A percentile compares a stretch with the other conserved stretches of the same genome.
phyloP scores from a whole-genome alignment of 2,329 filamentous ascomycete genomes.

The Fusarium xyrophilum region DNA sequence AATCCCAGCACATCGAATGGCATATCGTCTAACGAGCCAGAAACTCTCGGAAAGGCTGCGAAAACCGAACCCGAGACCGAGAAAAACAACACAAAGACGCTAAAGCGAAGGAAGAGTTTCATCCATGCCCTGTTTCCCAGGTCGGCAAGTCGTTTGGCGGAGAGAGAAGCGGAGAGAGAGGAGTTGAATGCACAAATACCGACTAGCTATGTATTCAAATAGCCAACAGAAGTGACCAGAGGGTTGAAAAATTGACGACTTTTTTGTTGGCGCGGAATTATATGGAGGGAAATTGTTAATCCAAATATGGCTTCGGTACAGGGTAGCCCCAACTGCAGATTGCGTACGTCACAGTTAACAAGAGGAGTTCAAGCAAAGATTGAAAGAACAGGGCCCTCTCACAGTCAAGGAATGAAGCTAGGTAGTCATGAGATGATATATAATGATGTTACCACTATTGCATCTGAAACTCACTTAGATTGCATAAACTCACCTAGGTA shows the following conservation, averaged over 20 bases:
- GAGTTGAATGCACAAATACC: no score
- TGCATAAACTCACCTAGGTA: neutral
- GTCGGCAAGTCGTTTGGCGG: conserved; percentile 10
- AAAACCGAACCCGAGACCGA: neutral
- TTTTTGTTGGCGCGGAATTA: neutral
- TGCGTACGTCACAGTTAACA: neutral
- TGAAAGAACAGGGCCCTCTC: neutral
- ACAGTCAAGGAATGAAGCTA: neutral
- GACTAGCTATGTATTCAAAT: neutral
- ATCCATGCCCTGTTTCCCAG: conserved; percentile 51
- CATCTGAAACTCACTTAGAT: neutral
- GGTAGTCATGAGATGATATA: neutral
- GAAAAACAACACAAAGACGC: conserved; percentile 7
- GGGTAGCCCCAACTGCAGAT: neutral
- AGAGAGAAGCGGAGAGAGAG: neutral
- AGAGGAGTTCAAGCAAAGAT: neutral
- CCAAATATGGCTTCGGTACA: neutral
- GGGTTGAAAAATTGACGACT: neutral
- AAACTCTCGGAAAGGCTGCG: neutral
- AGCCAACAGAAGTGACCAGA: neutral
- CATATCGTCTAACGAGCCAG: neutral
- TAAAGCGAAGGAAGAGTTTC: conserved; percentile 56
- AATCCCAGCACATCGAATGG: neutral
- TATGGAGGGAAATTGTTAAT: no score
- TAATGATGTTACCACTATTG: neutral